Evolutionary conservation across 2,329 filamentous ascomycete genomes (phyloP).

Genomic region (Aspergillus felis): DNA sequence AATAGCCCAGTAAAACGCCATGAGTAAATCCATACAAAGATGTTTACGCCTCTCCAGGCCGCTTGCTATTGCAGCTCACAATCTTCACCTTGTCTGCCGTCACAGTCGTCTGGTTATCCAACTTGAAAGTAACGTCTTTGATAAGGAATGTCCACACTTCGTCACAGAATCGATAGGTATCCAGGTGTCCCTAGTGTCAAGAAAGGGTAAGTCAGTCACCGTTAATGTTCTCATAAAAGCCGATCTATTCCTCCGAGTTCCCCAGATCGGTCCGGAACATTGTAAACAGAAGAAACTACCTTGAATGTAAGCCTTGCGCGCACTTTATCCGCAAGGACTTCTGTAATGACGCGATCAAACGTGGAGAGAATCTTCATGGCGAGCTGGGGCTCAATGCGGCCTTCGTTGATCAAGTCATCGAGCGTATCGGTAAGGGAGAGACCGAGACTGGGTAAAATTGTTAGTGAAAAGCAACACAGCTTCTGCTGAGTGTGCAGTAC

Average conservation of each 20-base stretch:
- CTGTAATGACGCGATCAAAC: slow-evolving; percentile 90
- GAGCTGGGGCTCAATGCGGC: slow-evolving; percentile 93
- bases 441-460: slow-evolving; percentile 66
- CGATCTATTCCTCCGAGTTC: neutral
- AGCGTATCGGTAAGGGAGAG: slow-evolving; percentile 92
- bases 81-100: slow-evolving; percentile 95
- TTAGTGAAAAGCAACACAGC: slow-evolving; percentile 5
- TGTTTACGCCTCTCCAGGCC: slow-evolving; percentile 53
- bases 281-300: slow-evolving; percentile 48
- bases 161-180: slow-evolving; percentile 98
- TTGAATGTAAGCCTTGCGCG: slow-evolving; percentile 92
- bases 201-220: slow-evolving; percentile 12
- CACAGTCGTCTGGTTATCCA: slow-evolving; percentile 75
- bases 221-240: neutral
- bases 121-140: slow-evolving; percentile 98
- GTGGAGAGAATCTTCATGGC: slow-evolving; percentile 97
- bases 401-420: slow-evolving; percentile 90
- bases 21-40: neutral
- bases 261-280: neutral
- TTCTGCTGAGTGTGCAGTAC: slow-evolving; percentile 50
- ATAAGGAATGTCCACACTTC: slow-evolving; percentile 99
- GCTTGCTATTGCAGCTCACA: slow-evolving; percentile 93
- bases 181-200: slow-evolving; percentile 73
- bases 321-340: slow-evolving; percentile 87
- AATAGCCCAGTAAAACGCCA: slow-evolving; percentile 14